phyloP scores from a whole-genome alignment of 352 stramenopile genomes.

The Phytophthora ramorum region DNA sequence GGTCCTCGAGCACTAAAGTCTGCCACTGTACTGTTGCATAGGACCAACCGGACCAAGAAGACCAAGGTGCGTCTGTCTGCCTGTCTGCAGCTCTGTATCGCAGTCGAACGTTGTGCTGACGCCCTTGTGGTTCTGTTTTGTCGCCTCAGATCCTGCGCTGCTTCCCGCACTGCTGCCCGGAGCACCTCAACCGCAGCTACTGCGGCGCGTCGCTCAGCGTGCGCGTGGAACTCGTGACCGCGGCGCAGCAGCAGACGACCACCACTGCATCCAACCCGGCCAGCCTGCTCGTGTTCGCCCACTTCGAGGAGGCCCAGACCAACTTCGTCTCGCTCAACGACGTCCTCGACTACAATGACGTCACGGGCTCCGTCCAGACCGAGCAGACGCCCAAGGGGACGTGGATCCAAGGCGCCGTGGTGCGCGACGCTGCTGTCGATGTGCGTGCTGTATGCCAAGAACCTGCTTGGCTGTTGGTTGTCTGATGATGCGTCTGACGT shows the following conservation, averaged over 20 bases:
- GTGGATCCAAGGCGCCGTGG: constrained; percentile 58
- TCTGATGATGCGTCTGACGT: constrained; percentile 1
- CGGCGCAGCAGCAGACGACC: constrained; percentile 24
- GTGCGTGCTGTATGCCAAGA: constrained; percentile 13
- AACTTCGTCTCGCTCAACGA: constrained; percentile 40
- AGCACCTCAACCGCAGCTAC: constrained; percentile 75
- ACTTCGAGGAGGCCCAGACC: constrained; percentile 58
- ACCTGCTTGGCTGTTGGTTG: neutral
- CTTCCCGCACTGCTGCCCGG: constrained; percentile 76
- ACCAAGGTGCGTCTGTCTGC: constrained; percentile 25
- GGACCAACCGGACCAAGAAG: constrained; percentile 40
- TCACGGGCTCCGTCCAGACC: constrained; percentile 56
- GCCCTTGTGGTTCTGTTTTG: constrained; percentile 1
- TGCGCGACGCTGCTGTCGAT: constrained; percentile 24
- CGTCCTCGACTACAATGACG: constrained; percentile 30
- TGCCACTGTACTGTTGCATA: constrained; percentile 5
- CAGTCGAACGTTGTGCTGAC: neutral
- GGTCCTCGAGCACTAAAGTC: constrained; percentile 24
- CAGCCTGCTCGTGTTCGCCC: constrained; percentile 52
- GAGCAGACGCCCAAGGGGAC: constrained; percentile 69
- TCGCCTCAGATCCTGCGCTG: constrained; percentile 61
- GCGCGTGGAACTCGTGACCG: constrained; percentile 36
- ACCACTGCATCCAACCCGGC: constrained; percentile 16
- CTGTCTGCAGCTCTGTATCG: neutral
- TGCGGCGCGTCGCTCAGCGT: constrained; percentile 64